These are phyloP conservation scores for Lasiodiplodia sp. DNA, from an alignment of 2,329 filamentous ascomycete genomes.

Conservation along the genomic window DNA sequence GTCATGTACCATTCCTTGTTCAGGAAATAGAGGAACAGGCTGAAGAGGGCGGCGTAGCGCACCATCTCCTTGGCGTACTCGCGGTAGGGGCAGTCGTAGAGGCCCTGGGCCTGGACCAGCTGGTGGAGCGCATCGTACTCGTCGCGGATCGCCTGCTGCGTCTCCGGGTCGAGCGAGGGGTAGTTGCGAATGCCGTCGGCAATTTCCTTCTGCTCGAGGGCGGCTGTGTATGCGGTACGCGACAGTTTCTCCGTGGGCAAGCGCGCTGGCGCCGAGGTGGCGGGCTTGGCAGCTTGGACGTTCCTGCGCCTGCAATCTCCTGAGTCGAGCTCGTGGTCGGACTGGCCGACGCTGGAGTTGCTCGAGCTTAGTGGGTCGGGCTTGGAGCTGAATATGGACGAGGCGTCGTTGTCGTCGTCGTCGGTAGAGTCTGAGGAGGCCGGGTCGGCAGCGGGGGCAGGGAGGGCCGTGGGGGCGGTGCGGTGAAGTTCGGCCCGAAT, in stretches of 20 bases:
- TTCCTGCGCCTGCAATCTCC: conserved; percentile 2
- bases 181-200: conserved; percentile 48
- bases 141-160: conserved; percentile 62
- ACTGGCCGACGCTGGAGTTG: conserved; percentile 19
- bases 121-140: conserved; percentile 67
- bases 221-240: conserved; percentile 43
- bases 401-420: conserved; percentile 5
- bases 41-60: conserved; percentile 63
- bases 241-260: conserved; percentile 35
- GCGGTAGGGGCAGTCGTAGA: conserved; percentile 65
- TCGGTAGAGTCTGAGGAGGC: not conserved
- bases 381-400: conserved; percentile 11
- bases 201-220: conserved; percentile 47
- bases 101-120: conserved; percentile 61
- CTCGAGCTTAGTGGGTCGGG: conserved; percentile 22
- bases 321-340: not conserved
- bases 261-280: conserved; percentile 7
- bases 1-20: conserved; percentile 63
- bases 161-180: conserved; percentile 62
- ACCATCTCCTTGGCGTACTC: conserved; percentile 66
- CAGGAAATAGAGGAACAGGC: conserved; percentile 56
- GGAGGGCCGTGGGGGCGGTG: conserved; percentile 31
- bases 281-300: not conserved
- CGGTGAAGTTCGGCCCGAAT: conserved; percentile 60
- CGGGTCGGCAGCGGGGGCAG: conserved; percentile 7